Base-by-base conservation (phyloP, 2,329 filamentous ascomycete genomes). In the Fusarium albosuccineum region DNA sequence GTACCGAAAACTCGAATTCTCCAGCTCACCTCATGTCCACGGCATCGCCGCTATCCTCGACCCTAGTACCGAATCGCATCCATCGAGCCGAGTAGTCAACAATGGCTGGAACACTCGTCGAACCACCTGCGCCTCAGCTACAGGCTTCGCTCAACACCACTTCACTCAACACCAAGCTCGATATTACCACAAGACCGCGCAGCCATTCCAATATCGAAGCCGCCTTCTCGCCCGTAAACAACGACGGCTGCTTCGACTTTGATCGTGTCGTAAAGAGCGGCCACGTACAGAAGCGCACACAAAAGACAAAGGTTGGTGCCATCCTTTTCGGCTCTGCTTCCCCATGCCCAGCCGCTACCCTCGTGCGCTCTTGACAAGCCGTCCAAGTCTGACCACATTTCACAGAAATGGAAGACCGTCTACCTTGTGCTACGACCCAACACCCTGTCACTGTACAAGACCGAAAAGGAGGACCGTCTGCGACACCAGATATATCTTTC, bases 181-280 rank as follows among this genome's bases (percentile, higher is more conserved):
- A 69, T n/a, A 34, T 60, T 46, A 53, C 67, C 27, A 30, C 70
- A 17, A 67, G 71, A 42, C 67, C 73, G 29, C 69, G 70, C 17
- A 77, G 70, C 57, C 74, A 75, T 45, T 70, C 74, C 26, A 73
- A 77, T 27, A 76, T 91, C 42, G 89, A 92, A 68, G 85, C 89
- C 17, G 85, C 89, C 14, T 89, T 93, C 74, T 96, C 93, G 30
- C 93, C 94, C 5, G 93, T 98, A 67, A 97, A 95, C 76, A 91
- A 97, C 79, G 94, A 97, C 79, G 96, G 96, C 66, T 96, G 93
- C 79, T 99, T 97, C 78, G 94, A 96, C 75, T 97, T 97, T 75
- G 96, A 99, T 79, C 91, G 94, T 51, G 92, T 98, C 57, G 87
- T 98, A 78, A 98, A 97, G 82, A 89, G 91, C 59, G 94, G 95